phyloP scores from a whole-genome alignment of 805 yeast genomes.

The Jamesozyma gamospora region DNA sequence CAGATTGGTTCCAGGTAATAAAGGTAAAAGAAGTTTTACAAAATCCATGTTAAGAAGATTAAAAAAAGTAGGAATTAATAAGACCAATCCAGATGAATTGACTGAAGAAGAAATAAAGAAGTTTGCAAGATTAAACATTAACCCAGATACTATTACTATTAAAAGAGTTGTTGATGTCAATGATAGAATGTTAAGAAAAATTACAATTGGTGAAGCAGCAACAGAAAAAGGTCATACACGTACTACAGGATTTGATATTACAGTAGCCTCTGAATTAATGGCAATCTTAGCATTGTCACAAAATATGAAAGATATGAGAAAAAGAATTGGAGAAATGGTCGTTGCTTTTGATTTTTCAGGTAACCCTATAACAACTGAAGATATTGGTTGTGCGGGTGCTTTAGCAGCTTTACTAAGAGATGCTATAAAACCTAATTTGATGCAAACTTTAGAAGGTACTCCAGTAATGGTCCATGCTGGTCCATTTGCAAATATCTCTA shows the following conservation, averaged over 20 bases:
- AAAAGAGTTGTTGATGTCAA: conserved; percentile 91
- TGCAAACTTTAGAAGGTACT: conserved; percentile 97
- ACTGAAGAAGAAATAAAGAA: conserved; percentile 61
- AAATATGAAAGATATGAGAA: conserved; percentile 72
- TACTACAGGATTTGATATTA: conserved; percentile 86
- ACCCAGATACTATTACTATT: conserved; percentile 84
- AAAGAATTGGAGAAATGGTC: conserved; percentile 80
- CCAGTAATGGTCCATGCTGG: conserved; percentile 98
- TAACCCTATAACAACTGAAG: conserved; percentile 85
- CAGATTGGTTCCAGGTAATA: conserved; percentile 77
- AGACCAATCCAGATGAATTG: conserved; percentile 72
- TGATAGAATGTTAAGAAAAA: conserved; percentile 81
- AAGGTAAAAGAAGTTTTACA: conserved; percentile 71
- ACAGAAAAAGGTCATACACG: conserved; percentile 86
- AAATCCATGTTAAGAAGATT: conserved; percentile 70
- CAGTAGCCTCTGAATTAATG: conserved; percentile 95
- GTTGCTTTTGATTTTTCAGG: conserved; percentile 72
- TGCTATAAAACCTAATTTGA: conserved; percentile 89
- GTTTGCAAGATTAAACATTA: conserved; percentile 80
- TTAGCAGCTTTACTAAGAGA: conserved; percentile 89
- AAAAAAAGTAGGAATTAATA: conserved; percentile 67
- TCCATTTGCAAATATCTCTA: conserved; percentile 94
- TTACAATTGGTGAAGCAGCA: conserved; percentile 85
- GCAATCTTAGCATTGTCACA: conserved; percentile 83
- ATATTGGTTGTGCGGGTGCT: conserved; percentile 93